Conservation (phyloP, 2,329 filamentous ascomycete genomes). For the Pochonia chlamydosporia region DNA sequence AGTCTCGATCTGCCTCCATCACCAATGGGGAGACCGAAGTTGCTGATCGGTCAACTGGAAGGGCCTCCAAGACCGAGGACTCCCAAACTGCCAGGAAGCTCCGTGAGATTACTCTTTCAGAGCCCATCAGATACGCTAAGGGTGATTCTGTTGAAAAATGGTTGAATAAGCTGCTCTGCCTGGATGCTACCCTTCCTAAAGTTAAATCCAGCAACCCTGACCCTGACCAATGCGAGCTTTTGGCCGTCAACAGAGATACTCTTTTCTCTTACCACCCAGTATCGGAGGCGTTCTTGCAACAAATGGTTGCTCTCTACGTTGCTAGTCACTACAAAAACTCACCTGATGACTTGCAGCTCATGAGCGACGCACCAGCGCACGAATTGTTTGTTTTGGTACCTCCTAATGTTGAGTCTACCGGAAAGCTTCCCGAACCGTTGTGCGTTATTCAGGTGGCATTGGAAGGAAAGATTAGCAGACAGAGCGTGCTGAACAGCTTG, state of each 20-base stretch:
- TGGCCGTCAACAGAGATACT: slow-evolving; percentile 93
- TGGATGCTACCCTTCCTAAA: slow-evolving; percentile 84
- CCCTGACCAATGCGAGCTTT: slow-evolving; percentile 82
- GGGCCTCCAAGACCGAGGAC: slow-evolving; percentile 58
- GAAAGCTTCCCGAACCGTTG: slow-evolving; percentile 81
- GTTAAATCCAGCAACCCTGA: slow-evolving; percentile 73
- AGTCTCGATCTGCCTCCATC: slow-evolving; percentile 64
- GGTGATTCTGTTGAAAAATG: slow-evolving; percentile 92
- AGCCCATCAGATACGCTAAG: slow-evolving; percentile 90
- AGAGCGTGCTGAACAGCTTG: slow-evolving; percentile 85
- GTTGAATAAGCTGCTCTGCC: slow-evolving; percentile 88
- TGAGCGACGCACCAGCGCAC: slow-evolving; percentile 96
- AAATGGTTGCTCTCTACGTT: slow-evolving; percentile 97
- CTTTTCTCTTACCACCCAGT: slow-evolving; percentile 97
- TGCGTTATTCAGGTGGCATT: slow-evolving; percentile 92
- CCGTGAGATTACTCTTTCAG: slow-evolving; percentile 84
- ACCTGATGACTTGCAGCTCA: slow-evolving; percentile 94
- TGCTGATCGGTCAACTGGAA: slow-evolving; percentile 74
- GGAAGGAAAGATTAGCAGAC: slow-evolving; percentile 89
- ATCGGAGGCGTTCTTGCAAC: slow-evolving; percentile 93
- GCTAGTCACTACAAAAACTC: slow-evolving; percentile 98
- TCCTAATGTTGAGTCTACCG: slow-evolving; percentile 70
- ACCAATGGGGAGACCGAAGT: slow-evolving; percentile 57
- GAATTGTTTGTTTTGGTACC: slow-evolving; percentile 92
- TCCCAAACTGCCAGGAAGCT: slow-evolving; percentile 68